Base-by-base conservation (phyloP, 148 eudicot species). In the Polygonum aviculare region DNA sequence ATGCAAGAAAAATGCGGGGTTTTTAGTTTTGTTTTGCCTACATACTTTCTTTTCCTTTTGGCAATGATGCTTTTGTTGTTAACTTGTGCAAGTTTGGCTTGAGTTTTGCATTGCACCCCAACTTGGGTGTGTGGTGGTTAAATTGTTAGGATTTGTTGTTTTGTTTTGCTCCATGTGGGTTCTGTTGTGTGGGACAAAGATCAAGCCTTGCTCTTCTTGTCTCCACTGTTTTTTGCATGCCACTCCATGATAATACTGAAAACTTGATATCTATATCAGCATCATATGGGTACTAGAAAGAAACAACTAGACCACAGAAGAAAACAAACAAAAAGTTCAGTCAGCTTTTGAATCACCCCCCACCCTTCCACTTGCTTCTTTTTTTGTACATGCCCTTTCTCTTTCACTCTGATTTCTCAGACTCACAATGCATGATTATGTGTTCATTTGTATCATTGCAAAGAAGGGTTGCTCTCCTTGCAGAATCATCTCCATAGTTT, bases 321-420 rank as follows among this genome's bases (percentile, higher is more conserved):
- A 54, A 54, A 54, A 54, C 26, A 54, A 62, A 12, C 2, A 31
- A 59, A 31, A 62, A 12, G 69, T 62, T 9, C 11, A 31, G 18
- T 62, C 69, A 62, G 69, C 15, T 62, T 62, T 62, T 26, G 69
- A 31, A 62, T 62, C 15, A 62, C 16, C 69, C 38, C 38, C 69
- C 69, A 62, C 38, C 69, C 69, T 26, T 62, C 69, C 69, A 62
- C 69, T 62, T 62, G 63, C 62, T 55, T 9, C 26, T 60, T 60
- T 60, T 36, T 60, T 3, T 60, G 67, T 10, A 60, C 67, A 60
- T 60, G 67, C 69, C 69, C 69, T 62, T 62, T 62, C 69, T 62
- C 69, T 62, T 62, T 62, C 69, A 62, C 69, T 26, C 69, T 44
- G 9, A 36, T 60, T n/a, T 54, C 22, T 11, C 69, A 62, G 69